phyloP scores from a whole-genome alignment of 768 basidiomycete genomes.

The Tylopilus subfusipes region DNA sequence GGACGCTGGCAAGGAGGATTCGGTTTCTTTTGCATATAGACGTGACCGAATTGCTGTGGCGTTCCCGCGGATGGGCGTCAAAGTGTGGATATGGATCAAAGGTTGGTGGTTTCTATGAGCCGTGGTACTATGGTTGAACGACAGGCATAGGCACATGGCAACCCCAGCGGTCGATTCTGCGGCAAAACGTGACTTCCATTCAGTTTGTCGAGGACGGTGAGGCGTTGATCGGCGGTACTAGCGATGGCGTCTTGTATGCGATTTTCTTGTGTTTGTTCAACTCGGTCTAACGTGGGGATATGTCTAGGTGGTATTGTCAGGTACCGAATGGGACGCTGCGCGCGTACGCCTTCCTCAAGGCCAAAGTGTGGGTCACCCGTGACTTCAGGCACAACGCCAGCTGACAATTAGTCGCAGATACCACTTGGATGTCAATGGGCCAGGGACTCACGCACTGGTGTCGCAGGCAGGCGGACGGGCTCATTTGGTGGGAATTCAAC shows the following conservation, averaged over 20 bases:
- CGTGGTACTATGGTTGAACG: constrained; percentile 1
- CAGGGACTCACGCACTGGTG: constrained; percentile 50
- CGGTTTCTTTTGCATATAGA: constrained; percentile 51
- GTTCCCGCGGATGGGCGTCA: constrained; percentile 55
- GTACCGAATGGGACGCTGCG: constrained; percentile 64
- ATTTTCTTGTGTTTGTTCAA: background rate
- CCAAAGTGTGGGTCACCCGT: constrained; percentile 49
- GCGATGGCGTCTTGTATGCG: constrained; percentile 63
- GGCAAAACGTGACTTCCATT: constrained; percentile 62
- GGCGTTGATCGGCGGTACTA: constrained; percentile 64
- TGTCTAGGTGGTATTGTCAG: constrained; percentile 60
- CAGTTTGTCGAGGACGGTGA: constrained; percentile 61
- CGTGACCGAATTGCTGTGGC: constrained; percentile 62
- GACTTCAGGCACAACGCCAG: background rate
- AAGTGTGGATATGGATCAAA: constrained; percentile 60
- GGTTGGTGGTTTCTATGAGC: constrained; percentile 34
- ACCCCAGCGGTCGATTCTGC: constrained; percentile 57
- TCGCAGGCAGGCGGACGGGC: constrained; percentile 49
- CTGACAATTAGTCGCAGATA: constrained; percentile 37
- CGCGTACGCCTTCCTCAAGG: constrained; percentile 55
- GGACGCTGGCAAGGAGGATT: constrained; percentile 45
- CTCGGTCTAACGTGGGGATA: constrained; percentile 9
- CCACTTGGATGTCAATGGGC: constrained; percentile 50
- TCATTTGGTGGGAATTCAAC: constrained; percentile 48
- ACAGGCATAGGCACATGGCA: constrained; percentile 54